Conservation (phyloP, 139 green algal species). For the Chlorella sp. region DNA sequence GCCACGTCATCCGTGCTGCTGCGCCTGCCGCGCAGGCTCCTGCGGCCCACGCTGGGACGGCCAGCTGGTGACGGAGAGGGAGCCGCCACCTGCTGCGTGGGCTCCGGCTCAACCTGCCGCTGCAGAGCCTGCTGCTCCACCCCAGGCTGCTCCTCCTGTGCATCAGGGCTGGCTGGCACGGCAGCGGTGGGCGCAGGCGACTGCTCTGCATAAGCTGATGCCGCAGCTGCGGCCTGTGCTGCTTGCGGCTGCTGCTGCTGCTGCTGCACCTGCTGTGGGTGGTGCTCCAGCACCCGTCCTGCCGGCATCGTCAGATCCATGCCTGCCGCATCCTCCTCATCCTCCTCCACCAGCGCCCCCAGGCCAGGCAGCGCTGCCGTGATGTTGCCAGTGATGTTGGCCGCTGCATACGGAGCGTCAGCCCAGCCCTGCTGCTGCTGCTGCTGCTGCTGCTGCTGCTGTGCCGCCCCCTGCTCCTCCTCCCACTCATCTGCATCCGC, state of each 20-base stretch:
- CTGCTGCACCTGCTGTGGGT: neutral
- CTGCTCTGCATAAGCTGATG: neutral
- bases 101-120: slow-evolving; percentile 37
- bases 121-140: too few species aligned
- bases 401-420: neutral
- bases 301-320: slow-evolving; percentile 37
- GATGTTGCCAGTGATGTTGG: slow-evolving; percentile 67
- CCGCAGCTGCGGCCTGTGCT: neutral
- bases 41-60: neutral
- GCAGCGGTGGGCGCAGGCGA: neutral
- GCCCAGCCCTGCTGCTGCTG: slow-evolving; percentile 12
- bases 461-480: neutral
- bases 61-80: neutral
- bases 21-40: neutral
- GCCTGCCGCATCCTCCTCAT: slow-evolving; percentile 58
- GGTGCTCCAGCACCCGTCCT: slow-evolving; percentile 31
- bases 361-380: slow-evolving; percentile 76
- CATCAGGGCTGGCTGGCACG: neutral
- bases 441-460: neutral
- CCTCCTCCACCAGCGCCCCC: slow-evolving; percentile 76
- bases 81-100: neutral
- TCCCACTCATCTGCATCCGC: slow-evolving; percentile 41
- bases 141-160: neutral
- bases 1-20: slow-evolving; percentile 18
- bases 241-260: neutral